Base-by-base conservation (phyloP, 345 rosid genomes). In the Punica granatum region DNA sequence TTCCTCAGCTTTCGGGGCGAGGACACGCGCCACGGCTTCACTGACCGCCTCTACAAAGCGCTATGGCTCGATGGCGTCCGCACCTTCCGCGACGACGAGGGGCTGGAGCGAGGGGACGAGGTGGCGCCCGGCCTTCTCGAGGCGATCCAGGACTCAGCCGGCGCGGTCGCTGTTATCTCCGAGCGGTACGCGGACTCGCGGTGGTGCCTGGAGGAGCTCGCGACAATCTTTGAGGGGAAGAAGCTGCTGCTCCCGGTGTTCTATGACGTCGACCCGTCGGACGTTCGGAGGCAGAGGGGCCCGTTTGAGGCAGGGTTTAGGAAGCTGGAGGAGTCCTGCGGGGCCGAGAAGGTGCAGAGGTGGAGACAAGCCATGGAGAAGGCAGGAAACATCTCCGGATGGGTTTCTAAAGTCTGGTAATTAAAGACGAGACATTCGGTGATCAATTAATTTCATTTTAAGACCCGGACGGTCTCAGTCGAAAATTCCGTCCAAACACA, bases 151-250 rank as follows among this genome's bases (percentile, higher is more conserved):
- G 72, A 69, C 60, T 75, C 77, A 2, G 77, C 70, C 44, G 51
- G 63, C 56, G 72, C 77, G 2, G 32, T 69, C 15, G 44, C 69
- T 6, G 35, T 79, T 35, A 46, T 75, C 42, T 79, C 82, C 21
- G 62, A 51, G 31, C 30, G 26, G 3, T 79, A 79, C 62, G 77
- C 75, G 28, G 5, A 34, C 31, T 79, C 82, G 2, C 44, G 35
- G 26, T 75, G 77, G 76, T 75, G 76, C 76, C 39, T 78, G 67
- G 72, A 75, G 5, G 82, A 78, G 75, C 74, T 75, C 23, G 65
- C 70, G 10, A 65, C 73, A 71, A 70, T 73, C 49, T 12, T 67
- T 25, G 51, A 77, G 26, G 48, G 71, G 68, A 42, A 7, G 74
- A 70, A 67, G 21, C 42, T 62, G 44, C 14, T 79, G 43, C 71